A percentile compares a stretch with the other conserved stretches of the same genome.
Conservation (phyloP, 345 rosid genomes). For the Arabis alpina region DNA sequence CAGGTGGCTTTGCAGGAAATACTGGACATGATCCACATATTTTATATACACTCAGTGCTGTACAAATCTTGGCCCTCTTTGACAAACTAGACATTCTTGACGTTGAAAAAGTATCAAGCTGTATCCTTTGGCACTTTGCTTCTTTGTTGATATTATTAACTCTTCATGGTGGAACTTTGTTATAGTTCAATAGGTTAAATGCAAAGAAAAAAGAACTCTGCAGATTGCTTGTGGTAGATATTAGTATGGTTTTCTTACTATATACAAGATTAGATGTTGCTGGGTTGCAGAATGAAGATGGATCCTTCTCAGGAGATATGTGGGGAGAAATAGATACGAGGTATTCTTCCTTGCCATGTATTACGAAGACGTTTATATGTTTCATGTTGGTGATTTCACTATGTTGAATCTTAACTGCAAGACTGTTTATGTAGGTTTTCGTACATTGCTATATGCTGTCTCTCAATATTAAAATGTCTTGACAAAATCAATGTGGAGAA, state of each 20-base stretch:
- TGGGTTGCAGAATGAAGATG: constrained; percentile 88
- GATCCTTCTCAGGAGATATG: constrained; percentile 90
- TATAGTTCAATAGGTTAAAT: neutral
- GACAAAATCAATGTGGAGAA: constrained; percentile 74
- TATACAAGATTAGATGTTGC: constrained; percentile 57
- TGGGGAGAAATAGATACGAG: constrained; percentile 98
- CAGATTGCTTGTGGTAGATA: neutral
- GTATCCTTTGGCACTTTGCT: constrained; percentile 65
- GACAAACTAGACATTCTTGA: constrained; percentile 74
- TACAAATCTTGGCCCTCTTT: constrained; percentile 79
- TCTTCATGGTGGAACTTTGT: constrained; percentile 1
- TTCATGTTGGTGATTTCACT: neutral
- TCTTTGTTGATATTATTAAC: constrained; percentile 9
- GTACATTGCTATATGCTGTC: constrained; percentile 83
- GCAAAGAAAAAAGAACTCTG: neutral
- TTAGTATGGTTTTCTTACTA: constrained; percentile 31
- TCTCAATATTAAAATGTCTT: constrained; percentile 62
- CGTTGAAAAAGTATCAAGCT: constrained; percentile 62
- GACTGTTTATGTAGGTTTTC: constrained; percentile 63
- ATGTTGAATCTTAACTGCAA: constrained; percentile 15
- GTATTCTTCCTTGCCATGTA: constrained; percentile 46
- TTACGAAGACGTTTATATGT: neutral
- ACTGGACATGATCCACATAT: constrained; percentile 88
- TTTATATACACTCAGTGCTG: constrained; percentile 79
- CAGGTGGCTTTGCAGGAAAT: constrained; percentile 98